Percentiles rank a stretch among this genome's conserved stretches.
Evolutionary conservation across 805 yeast genomes (phyloP).

Genomic region (Allodekkera sacchari): DNA sequence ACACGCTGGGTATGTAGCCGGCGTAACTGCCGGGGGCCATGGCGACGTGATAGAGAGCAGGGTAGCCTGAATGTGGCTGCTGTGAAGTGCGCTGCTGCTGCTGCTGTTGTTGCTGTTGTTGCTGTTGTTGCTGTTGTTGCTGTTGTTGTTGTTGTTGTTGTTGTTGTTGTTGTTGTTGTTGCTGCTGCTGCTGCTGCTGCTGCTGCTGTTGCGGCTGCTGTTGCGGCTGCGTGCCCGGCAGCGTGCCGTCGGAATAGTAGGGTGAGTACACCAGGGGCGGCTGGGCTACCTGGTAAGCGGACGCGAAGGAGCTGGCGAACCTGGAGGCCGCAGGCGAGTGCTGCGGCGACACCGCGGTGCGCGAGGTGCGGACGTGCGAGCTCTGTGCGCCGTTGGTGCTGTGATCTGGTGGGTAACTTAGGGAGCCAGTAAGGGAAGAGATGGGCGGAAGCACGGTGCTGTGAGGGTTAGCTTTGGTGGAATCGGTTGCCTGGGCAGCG

Average conservation of each 20-base stretch:
- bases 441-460: too few species aligned
- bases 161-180: background rate
- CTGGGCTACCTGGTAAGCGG: too few species aligned
- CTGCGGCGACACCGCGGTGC: too few species aligned
- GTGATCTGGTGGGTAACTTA: too few species aligned
- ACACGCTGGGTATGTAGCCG: slow-evolving; percentile 6
- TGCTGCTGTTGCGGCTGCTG: background rate
- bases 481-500: too few species aligned
- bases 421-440: too few species aligned
- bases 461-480: too few species aligned
- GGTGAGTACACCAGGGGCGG: background rate
- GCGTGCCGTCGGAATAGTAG: background rate
- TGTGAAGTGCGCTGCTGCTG: slow-evolving; percentile 9
- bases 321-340: too few species aligned
- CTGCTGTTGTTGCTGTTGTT: slow-evolving; percentile 11
- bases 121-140: slow-evolving; percentile 6
- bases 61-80: slow-evolving; percentile 12
- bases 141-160: background rate
- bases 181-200: background rate
- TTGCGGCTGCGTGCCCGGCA: background rate
- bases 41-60: too few species aligned
- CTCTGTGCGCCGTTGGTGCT: too few species aligned
- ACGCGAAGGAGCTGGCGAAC: too few species aligned
- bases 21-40: slow-evolving; percentile 4
- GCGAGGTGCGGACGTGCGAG: too few species aligned